Base-by-base conservation (phyloP, 345 rosid species). In the Euphorbia peplus region DNA sequence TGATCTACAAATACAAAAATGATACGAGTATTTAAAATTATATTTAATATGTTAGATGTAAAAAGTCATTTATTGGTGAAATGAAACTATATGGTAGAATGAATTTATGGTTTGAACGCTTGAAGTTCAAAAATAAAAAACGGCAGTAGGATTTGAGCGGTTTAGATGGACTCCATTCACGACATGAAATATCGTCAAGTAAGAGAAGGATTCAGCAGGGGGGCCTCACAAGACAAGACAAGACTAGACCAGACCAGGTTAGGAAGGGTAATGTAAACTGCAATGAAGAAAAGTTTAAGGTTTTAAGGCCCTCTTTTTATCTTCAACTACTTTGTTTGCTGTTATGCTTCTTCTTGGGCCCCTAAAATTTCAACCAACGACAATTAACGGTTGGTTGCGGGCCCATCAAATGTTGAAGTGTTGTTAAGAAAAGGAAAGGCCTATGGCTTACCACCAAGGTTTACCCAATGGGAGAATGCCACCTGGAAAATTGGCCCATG, bases 311-410 rank as follows among this genome's bases (percentile, higher is more conserved):
- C 41, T 30, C 16, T 59, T 59, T 35, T 29, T 47, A 26, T 25
- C 47, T 48, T 14, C 70, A 30, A 54, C 70, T 46, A 51, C n/a
- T 47, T n/a, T 71, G 73, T 46, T 72, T 58, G 69, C 60, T 24
- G 71, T 21, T 37, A 21, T 55, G 73, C 51, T 75, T 54, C 39
- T n/a, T n/a, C 13, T 56, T 64, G 70, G 72, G 35, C 80, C 24
- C 68, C 30, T 22, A 51, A 70, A 42, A 44, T 44, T 53, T 59
- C 67, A 76, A 74, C 75, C 73, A 70, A 66, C 78, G 65, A 64
- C 68, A 65, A 56, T 11, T 63, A 71, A 72, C 74, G 42, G 78
- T 60, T 42, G 58, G 63, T 10, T 63, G 67, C 28, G 57, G 51
- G 58, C 68, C 3, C 59, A 3, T 3, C n/a, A 41, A 46, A 2